Evolutionary conservation across 305 asterid species (phyloP), one percentile per base, ranked within the genome.

Genomic region (Solanum hybrid): DNA sequence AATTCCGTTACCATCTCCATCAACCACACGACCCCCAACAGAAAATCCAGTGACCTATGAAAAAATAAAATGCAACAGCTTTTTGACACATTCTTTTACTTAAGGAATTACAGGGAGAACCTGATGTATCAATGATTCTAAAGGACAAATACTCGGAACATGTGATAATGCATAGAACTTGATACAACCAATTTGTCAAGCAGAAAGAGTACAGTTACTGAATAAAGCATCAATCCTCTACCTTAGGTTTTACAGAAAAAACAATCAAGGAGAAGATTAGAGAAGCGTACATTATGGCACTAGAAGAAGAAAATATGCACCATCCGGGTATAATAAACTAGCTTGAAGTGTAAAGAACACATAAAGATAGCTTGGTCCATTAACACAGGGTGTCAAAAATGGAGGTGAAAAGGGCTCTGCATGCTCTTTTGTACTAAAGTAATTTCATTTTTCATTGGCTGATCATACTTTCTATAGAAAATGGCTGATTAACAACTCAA

Each of bases 1-100:
- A 79, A 97, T 97, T 80, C 99, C 99, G 89, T 87, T 90, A 82
- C 98, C 99, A 92, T 89, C 93, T 86, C 96, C 95, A 96, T 96
- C 97, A 92, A 97, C 93, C 75, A 96, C 99, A 92, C 98, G 98
- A 36, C 99, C 99, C 81, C 99, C 99, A 92, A 96, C 97, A 85
- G 99, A 96, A 95, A 97, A 97, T 87, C 99, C 99, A 90, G 99
- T 97, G 89, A 97, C 99, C 99, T 97, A 90, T 33, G 91, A 87
- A 91, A 92, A 82, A 93, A 24, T 86, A 90, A 91, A 32, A 27
- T 27, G 27, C 76, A 51, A 51, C 88, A 51, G 34, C 11, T 51
- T 84, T 84, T 84, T 51, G 76, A 84, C 39, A 20, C 88, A 51
- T 84, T 51, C 75, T 57, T 84, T 51, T 84, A 38, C 88, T 45